Evolutionary conservation across 2,329 filamentous ascomycete genomes (phyloP), one percentile per base, ranked within the genome.

Genomic region (Penicillium sp.): DNA sequence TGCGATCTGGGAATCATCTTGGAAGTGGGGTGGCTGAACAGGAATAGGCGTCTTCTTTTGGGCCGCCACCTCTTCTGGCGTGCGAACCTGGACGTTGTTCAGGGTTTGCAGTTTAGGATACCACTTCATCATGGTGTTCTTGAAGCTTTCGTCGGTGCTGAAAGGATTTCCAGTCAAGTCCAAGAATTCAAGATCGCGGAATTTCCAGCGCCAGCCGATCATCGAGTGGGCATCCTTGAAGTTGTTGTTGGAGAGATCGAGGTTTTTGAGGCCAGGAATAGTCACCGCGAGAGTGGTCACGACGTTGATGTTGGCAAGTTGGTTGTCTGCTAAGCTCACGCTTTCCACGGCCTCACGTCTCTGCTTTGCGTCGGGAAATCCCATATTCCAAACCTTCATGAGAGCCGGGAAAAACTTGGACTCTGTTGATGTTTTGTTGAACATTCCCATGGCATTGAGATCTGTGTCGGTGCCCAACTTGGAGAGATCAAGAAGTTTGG

Each of bases 401-500:
- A 98, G 81, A 1, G 91, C 93, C 52, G 90, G 91, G 77, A 98
- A 97, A 61, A 96, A 90, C 73, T 97, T 99, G 62, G 89, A 85
- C 46, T 90, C 87, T 1, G 87, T 88, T 3, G 88, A 86, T 57
- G 83, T 85, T 58, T 80, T 85, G 60, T 86, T 84, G 71, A 96
- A 92, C 68, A 93, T 89, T 37, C 90, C 90, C 75, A 92, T 87
- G 43, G 84, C 81, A 53, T 87, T 80, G 4, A 98, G 83, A 57
- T 88, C 85, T 2, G 85, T 78, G 67, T 98, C 93, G 48, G 84
- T 80, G 31, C 85, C 88, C 10, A 98, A 84, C 1, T 83, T 81
- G n/a, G 91, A 92, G 10, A 99, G 85, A 69, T 96, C 87, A 39
- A 98, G 83, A 0, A 97, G 79, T 75, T 96, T 96, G 52, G 81